A percentile compares a stretch with the other conserved stretches of the same genome.
Conservation (phyloP, 768 basidiomycete genomes). For the Termitomyces sp. region DNA sequence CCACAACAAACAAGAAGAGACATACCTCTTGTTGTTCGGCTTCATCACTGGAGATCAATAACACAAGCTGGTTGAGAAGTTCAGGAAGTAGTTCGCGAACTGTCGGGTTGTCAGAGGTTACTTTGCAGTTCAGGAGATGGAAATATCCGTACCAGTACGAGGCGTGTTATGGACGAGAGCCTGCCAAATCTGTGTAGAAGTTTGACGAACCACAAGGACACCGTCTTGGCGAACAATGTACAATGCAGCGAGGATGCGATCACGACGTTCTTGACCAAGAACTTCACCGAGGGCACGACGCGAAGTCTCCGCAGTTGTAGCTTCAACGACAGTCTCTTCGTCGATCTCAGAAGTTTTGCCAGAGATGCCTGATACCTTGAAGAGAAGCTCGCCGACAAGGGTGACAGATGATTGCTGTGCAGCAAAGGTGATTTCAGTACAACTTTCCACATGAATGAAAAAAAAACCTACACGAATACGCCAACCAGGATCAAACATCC, state of each 20-base stretch:
- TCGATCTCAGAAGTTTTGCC: slow-evolving; percentile 78
- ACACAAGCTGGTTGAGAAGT: slow-evolving; percentile 73
- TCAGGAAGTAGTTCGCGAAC: slow-evolving; percentile 90
- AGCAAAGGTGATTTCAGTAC: slow-evolving; percentile 8
- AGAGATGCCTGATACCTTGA: slow-evolving; percentile 95
- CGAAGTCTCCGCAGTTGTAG: slow-evolving; percentile 69
- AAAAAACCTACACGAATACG: slow-evolving; percentile 74
- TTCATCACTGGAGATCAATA: slow-evolving; percentile 73
- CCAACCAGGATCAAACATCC: slow-evolving; percentile 95
- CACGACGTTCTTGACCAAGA: slow-evolving; percentile 83
- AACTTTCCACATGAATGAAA: background rate
- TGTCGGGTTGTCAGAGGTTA: slow-evolving; percentile 20
- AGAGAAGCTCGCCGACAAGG: slow-evolving; percentile 91
- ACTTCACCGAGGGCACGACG: slow-evolving; percentile 84
- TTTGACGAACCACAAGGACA: slow-evolving; percentile 83
- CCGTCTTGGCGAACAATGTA: slow-evolving; percentile 94
- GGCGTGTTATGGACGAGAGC: slow-evolving; percentile 95
- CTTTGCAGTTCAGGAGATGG: background rate
- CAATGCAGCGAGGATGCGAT: slow-evolving; percentile 85
- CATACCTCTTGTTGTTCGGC: slow-evolving; percentile 86
- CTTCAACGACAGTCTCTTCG: slow-evolving; percentile 69
- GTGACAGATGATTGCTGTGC: slow-evolving; percentile 90
- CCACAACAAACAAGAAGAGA: background rate
- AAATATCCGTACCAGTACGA: slow-evolving; percentile 59
- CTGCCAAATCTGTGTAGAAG: slow-evolving; percentile 97